Conservation (phyloP, 2,329 filamentous ascomycete genomes). For the Metarhizium rileyi region DNA sequence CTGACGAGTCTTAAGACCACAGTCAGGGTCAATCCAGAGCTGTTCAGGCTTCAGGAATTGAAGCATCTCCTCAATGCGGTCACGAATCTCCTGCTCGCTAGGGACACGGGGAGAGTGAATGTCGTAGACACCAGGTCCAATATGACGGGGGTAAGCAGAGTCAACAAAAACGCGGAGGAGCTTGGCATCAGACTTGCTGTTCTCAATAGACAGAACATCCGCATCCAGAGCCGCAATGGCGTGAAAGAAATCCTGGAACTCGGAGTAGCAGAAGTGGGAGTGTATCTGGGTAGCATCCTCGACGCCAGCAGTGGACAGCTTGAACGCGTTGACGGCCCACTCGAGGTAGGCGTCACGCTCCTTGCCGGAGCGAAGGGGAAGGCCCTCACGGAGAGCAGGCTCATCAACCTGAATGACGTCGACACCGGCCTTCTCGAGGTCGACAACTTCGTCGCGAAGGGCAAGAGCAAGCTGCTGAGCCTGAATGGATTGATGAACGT, state of each 20-base stretch:
- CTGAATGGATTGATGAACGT: slow-evolving; percentile 98
- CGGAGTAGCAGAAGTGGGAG: slow-evolving; percentile 99
- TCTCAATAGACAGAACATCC: slow-evolving; percentile 98
- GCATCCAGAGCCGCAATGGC: slow-evolving; percentile 96
- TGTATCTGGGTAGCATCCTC: slow-evolving; percentile 97
- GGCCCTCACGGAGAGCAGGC: slow-evolving; percentile 97
- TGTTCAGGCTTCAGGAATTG: slow-evolving; percentile 94
- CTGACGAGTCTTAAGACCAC: slow-evolving; percentile 97
- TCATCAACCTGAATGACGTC: slow-evolving; percentile 99
- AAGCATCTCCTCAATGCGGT: slow-evolving; percentile 96
- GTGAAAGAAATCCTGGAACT: slow-evolving; percentile 99
- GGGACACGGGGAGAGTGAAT: slow-evolving; percentile 99
- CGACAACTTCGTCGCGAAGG: slow-evolving; percentile 95
- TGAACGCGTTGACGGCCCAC: slow-evolving; percentile 98
- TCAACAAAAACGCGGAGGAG: slow-evolving; percentile 97
- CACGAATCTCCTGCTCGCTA: slow-evolving; percentile 95
- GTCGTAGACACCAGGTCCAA: slow-evolving; percentile 98
- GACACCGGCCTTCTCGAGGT: slow-evolving; percentile 93
- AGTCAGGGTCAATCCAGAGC: slow-evolving; percentile 99
- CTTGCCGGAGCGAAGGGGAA: slow-evolving; percentile 85
- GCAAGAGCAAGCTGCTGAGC: slow-evolving; percentile 97
- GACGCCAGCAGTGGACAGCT: slow-evolving; percentile 86
- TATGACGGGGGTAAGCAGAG: slow-evolving; percentile 94
- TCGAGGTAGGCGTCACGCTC: slow-evolving; percentile 95
- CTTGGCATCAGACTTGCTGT: slow-evolving; percentile 99